Evolutionary conservation across 2,329 filamentous ascomycete genomes (phyloP).

Genomic region (Hypomyces perniciosus): DNA sequence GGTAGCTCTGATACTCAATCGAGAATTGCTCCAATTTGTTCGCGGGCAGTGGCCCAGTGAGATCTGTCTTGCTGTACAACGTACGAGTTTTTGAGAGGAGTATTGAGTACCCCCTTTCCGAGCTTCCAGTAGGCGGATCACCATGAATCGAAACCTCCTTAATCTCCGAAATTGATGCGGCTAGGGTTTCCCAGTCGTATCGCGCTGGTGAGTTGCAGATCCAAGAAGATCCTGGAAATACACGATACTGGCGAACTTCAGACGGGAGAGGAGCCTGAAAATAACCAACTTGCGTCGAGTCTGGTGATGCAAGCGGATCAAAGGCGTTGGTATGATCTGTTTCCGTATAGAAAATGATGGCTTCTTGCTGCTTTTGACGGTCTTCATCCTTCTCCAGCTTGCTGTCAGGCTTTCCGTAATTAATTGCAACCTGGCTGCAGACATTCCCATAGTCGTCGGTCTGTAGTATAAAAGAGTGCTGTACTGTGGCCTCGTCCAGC

Average conservation of each 20-base stretch:
- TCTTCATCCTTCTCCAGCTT: conserved; percentile 3
- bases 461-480: conserved; percentile 10
- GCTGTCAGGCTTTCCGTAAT: conserved; percentile 1
- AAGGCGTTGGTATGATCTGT: conserved; percentile 8
- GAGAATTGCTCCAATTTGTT: background rate
- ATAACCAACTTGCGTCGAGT: too few relatives aligned
- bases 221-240: background rate
- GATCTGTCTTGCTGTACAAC: background rate
- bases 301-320: background rate
- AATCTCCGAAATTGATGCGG: too few relatives aligned
- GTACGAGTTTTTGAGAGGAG: background rate
- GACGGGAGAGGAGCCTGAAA: too few relatives aligned
- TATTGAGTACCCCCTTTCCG: too few relatives aligned
- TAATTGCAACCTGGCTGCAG: background rate
- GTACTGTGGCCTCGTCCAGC: background rate
- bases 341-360: conserved; percentile 4
- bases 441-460: conserved; percentile 13
- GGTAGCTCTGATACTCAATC: background rate
- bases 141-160: too few relatives aligned
- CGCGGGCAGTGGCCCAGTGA: background rate
- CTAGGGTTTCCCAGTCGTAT: too few relatives aligned
- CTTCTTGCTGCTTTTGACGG: conserved; percentile 2
- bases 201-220: too few relatives aligned
- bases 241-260: background rate
- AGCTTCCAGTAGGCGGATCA: too few relatives aligned